A percentile compares a stretch with the other conserved stretches of the same genome.
Conservation (phyloP, 23 red algal species). For the Gracilaria domingensis region DNA sequence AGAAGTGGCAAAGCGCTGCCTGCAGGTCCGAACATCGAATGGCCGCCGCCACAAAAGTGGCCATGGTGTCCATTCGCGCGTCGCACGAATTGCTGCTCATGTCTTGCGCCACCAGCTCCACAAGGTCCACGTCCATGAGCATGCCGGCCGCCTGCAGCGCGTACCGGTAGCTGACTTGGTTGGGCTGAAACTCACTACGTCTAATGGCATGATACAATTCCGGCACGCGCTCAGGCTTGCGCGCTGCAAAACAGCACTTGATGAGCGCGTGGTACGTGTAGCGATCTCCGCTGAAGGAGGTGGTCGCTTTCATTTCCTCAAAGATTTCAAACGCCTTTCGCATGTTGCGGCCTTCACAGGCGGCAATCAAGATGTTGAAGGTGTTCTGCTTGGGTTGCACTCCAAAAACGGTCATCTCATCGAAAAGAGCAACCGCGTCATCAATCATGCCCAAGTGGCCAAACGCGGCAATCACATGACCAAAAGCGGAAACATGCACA, state of each 20-base stretch:
- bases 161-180: conserved; percentile 39
- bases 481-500: conserved; percentile 32
- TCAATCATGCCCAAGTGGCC: conserved; percentile 26
- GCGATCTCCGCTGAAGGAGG: conserved; percentile 31
- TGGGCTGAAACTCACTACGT: conserved; percentile 21
- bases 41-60: conserved; percentile 11
- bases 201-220: conserved; percentile 1
- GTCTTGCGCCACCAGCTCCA: conserved; percentile 13
- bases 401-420: conserved; percentile 37
- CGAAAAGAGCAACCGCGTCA: conserved; percentile 49
- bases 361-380: conserved; percentile 50
- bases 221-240: not conserved
- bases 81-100: not conserved
- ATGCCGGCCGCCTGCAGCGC: conserved; percentile 32
- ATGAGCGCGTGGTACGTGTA: conserved; percentile 41
- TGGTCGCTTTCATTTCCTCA: conserved; percentile 41
- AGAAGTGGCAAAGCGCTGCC: conserved; percentile 30
- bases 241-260: conserved; percentile 15
- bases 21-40: conserved; percentile 54
- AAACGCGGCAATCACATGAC: conserved; percentile 51
- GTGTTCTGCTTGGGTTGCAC: conserved; percentile 37
- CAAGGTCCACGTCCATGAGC: conserved; percentile 39
- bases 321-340: conserved; percentile 46
- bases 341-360: conserved; percentile 8
- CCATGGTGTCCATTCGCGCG: conserved; percentile 17